Base-by-base conservation (phyloP, 371 early-diverging fungal genomes). In the Synchytrium microbalum region DNA sequence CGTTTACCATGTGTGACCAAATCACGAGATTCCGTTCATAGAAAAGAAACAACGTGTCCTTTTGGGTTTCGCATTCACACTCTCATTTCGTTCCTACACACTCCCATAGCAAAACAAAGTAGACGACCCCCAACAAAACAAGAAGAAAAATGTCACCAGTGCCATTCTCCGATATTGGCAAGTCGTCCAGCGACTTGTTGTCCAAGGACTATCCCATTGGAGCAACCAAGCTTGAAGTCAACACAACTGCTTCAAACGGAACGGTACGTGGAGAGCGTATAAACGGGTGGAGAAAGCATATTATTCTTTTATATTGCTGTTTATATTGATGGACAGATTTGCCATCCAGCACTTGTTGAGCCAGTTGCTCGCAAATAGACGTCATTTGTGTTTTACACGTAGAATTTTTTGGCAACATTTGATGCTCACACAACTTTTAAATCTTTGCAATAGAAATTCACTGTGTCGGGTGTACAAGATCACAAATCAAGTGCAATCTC, bases 141-240 rank as follows among this genome's bases (percentile, higher is more conserved):
- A n/a, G n/a, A n/a, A n/a, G n/a, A n/a, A n/a, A n/a, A n/a, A n/a
- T n/a, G n/a, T n/a, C n/a, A n/a, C 75, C 80, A 66, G 75, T 81
- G 68, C 68, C 81, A 75, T 97, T 89, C 86, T 81, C 88, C 68
- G 97, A 97, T 80, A 84, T 97, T 72, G 91, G 91, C 84, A 96
- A 96, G 86, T 74, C 89, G 73, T 83, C 91, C 84, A 90, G 88
- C 81, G 98, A 97, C 79, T 84, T 97, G 72, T 84, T 96, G 71
- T 81, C 61, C 60, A 95, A 96, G 85, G 97, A 98, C 82, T 96
- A 83, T 81, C 95, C 96, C 69, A 84, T 90, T 67, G 95, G 93
- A 67, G 81, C 86, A 64, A 87, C 90, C 71, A 95, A 93, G 87
- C 90, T 96, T 69, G 98, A 98, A 78, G 89, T 92, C 76, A 94